Evolutionary conservation across 1,139 yeast species (phyloP).

Genomic region (Saccharomycopsis hybrid): DNA sequence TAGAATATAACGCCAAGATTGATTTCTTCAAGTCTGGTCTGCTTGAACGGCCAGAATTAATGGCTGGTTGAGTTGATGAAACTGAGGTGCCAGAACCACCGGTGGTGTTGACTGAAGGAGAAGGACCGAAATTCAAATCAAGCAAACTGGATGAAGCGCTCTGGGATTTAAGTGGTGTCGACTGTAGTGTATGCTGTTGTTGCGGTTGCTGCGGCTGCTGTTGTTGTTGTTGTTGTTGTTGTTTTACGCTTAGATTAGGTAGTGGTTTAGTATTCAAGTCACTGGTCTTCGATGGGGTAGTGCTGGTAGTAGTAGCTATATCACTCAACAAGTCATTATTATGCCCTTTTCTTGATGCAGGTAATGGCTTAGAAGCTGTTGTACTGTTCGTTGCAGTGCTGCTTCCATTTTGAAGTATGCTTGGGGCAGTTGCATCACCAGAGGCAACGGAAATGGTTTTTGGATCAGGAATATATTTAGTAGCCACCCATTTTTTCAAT

Average conservation of each 20-base stretch:
- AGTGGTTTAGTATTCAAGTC: background rate
- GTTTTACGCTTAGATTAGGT: background rate
- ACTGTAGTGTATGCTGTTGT: background rate
- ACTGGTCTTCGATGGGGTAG: background rate
- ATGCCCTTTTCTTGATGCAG: background rate
- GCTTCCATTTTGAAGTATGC: constrained; percentile 1
- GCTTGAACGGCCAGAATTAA: constrained; percentile 25
- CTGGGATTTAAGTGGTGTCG: constrained; percentile 1
- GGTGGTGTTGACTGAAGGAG: constrained; percentile 10
- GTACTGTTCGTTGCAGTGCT: background rate
- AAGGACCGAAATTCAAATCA: constrained; percentile 18
- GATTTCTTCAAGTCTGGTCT: constrained; percentile 87
- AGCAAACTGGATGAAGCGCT: constrained; percentile 10
- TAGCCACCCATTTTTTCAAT: constrained; percentile 72
- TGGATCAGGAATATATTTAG: constrained; percentile 53
- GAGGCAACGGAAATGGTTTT: constrained; percentile 30
- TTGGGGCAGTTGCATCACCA: constrained; percentile 20
- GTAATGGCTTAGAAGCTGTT: background rate
- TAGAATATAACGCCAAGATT: constrained; percentile 79
- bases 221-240: too few relatives aligned
- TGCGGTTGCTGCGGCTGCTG: too few relatives aligned
- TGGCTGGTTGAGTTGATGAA: constrained; percentile 19
- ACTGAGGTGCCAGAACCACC: background rate
- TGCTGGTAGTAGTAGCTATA: constrained; percentile 5
- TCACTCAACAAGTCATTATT: background rate